Conservation (phyloP, 805 yeast species). For the Wickerhamomyces ciferrii region DNA sequence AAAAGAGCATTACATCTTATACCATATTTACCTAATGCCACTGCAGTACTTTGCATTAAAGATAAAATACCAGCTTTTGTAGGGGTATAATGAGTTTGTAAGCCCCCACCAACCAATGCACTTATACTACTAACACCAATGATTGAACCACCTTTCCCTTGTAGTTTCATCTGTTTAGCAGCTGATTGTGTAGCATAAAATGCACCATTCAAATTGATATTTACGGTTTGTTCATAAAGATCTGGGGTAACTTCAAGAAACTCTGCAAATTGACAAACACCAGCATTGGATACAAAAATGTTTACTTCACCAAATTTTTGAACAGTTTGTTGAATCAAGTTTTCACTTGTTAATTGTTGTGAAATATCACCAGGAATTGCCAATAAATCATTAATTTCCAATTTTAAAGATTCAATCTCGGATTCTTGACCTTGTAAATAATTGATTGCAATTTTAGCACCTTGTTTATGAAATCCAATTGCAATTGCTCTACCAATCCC, state of each 20-base stretch:
- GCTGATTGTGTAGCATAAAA: constrained; percentile 43
- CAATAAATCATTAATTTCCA: constrained; percentile 17
- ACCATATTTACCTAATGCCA: constrained; percentile 36
- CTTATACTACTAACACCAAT: constrained; percentile 38
- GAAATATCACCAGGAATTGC: constrained; percentile 42
- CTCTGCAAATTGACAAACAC: constrained; percentile 36
- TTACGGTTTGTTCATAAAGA: constrained; percentile 28
- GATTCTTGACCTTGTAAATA: constrained; percentile 20
- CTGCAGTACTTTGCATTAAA: constrained; percentile 38
- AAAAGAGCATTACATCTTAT: constrained; percentile 40
- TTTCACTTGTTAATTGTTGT: constrained; percentile 29
- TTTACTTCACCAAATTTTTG: constrained; percentile 34
- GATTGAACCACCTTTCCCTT: constrained; percentile 43
- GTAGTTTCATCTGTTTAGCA: constrained; percentile 37
- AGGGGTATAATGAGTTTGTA: constrained; percentile 42
- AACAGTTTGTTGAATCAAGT: constrained; percentile 27
- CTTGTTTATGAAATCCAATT: constrained; percentile 33
- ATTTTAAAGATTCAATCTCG: constrained; percentile 11
- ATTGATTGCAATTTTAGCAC: constrained; percentile 36
- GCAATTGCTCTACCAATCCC: constrained; percentile 44
- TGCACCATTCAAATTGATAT: constrained; percentile 38
- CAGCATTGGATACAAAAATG: constrained; percentile 41
- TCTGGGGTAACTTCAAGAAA: constrained; percentile 36
- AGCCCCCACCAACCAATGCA: constrained; percentile 41
- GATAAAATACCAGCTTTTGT: constrained; percentile 42